Evolutionary conservation across 2,329 filamentous ascomycete species (phyloP).

Genomic region (Tricladium varicosporioides): DNA sequence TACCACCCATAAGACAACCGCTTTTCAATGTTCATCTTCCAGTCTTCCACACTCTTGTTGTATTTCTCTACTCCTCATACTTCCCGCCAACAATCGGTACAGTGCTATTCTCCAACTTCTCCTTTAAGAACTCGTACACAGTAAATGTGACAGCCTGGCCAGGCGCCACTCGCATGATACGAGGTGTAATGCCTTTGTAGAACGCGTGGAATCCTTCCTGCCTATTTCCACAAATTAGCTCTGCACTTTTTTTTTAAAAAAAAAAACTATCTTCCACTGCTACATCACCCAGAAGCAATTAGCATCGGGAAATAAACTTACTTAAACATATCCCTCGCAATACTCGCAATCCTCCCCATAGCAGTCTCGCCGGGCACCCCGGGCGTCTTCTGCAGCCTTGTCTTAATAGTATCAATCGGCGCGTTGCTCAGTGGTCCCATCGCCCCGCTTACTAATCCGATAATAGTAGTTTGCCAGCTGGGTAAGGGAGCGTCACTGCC

Average conservation of each 20-base stretch:
- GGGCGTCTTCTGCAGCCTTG: slow-evolving; percentile 85
- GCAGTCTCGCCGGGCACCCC: slow-evolving; percentile 80
- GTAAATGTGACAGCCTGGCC: slow-evolving; percentile 80
- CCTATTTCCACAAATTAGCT: slow-evolving; percentile 41
- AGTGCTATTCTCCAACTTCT: slow-evolving; percentile 65
- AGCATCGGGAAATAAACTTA: slow-evolving; percentile 35
- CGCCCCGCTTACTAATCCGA: slow-evolving; percentile 83
- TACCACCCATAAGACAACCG: no score
- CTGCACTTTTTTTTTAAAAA: no score
- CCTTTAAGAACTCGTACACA: slow-evolving; percentile 76
- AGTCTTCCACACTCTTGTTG: no score
- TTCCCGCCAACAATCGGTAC: slow-evolving; percentile 57
- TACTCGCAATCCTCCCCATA: slow-evolving; percentile 71
- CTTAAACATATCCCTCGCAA: slow-evolving; percentile 84
- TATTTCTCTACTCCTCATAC: slow-evolving; percentile 58
- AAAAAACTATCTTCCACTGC: no score
- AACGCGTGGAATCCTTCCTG: slow-evolving; percentile 94
- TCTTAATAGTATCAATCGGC: slow-evolving; percentile 99
- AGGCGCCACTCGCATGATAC: slow-evolving; percentile 95
- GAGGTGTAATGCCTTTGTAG: slow-evolving; percentile 97
- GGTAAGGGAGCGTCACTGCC: slow-evolving; percentile 68
- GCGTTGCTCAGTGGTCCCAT: slow-evolving; percentile 97
- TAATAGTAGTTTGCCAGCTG: slow-evolving; percentile 84
- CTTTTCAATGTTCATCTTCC: no score
- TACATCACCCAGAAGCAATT: no score